Percentiles rank a stretch among this genome's conserved stretches.
Evolutionary conservation across 2,329 filamentous ascomycete species (phyloP).

Genomic region (Aspergillus sclerotialis): DNA sequence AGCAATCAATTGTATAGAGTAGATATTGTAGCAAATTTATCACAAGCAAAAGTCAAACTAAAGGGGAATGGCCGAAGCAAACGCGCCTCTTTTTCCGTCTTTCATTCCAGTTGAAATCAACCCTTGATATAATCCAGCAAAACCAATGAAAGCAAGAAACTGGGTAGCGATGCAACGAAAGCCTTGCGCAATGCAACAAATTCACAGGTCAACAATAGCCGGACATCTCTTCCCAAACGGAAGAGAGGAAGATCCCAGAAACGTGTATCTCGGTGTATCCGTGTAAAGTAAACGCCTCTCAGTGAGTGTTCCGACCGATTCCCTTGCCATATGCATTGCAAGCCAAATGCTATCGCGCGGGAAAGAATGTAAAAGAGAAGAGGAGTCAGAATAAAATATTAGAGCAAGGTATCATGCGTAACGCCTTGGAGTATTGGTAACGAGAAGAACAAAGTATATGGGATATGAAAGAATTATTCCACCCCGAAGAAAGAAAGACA

Average conservation of each 20-base stretch:
- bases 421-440: not conserved
- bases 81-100: conserved; percentile 4
- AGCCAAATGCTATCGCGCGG: conserved; percentile 8
- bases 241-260: conserved; percentile 10
- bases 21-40: conserved; percentile 15
- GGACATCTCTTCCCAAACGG: conserved; percentile 7
- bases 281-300: conserved; percentile 15
- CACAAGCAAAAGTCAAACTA: conserved; percentile 5
- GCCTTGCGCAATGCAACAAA: conserved; percentile 4
- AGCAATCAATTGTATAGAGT: too few relatives aligned
- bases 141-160: conserved; percentile 6
- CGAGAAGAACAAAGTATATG: conserved; percentile 5
- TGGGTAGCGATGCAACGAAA: conserved; percentile 9
- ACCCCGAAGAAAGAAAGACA: not conserved
- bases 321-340: conserved; percentile 5
- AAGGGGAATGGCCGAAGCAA: conserved; percentile 1
- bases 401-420: not conserved
- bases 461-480: not conserved
- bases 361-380: conserved; percentile 5
- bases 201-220: conserved; percentile 10
- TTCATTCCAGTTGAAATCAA: conserved; percentile 2
- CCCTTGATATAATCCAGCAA: conserved; percentile 8
- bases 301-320: not conserved
- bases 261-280: conserved; percentile 17
- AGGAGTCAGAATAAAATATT: conserved; percentile 5